phyloP scores from a whole-genome alignment of 208 protist genomes.

The Cochliopodium minus region DNA sequence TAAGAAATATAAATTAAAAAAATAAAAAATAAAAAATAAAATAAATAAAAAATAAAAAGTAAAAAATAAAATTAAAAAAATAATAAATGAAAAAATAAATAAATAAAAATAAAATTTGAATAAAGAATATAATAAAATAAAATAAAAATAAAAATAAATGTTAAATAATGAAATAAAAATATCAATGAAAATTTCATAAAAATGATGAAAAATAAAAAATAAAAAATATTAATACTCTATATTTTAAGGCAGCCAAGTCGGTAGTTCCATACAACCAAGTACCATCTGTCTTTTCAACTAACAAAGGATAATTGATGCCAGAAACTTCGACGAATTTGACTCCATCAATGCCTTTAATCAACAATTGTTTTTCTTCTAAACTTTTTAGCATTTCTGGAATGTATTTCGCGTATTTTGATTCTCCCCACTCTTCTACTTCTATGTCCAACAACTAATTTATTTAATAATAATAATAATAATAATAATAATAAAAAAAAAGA shows the following conservation, averaged over 20 bases:
- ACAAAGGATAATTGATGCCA: slow-evolving; percentile 69
- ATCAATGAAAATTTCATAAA: slow-evolving; percentile 2
- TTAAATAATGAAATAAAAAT: too few relatives aligned
- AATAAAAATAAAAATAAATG: too few relatives aligned
- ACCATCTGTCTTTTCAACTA: slow-evolving; percentile 78
- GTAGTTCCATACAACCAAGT: slow-evolving; percentile 81
- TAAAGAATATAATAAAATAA: too few relatives aligned
- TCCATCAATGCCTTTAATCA: slow-evolving; percentile 4
- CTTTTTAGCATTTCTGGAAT: slow-evolving; percentile 56
- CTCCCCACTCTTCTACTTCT: slow-evolving; percentile 64
- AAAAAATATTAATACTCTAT: slow-evolving; percentile 2
- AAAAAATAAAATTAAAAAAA: too few relatives aligned
- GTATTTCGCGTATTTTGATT: slow-evolving; percentile 83
- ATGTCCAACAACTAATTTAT: slow-evolving; percentile 70
- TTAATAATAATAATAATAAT: too few relatives aligned
- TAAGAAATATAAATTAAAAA: too few relatives aligned
- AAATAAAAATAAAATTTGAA: too few relatives aligned
- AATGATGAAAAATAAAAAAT: not conserved
- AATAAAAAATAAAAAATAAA: too few relatives aligned
- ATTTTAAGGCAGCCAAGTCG: slow-evolving; percentile 61
- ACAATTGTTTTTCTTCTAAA: slow-evolving; percentile 46
- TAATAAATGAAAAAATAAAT: too few relatives aligned
- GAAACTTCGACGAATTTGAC: slow-evolving; percentile 53
- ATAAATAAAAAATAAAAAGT: too few relatives aligned
- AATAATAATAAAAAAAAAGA: too few relatives aligned